These are phyloP conservation scores for Chionographis japonica DNA, from an alignment of 106 monocot genomes.

Conservation along the genomic window DNA sequence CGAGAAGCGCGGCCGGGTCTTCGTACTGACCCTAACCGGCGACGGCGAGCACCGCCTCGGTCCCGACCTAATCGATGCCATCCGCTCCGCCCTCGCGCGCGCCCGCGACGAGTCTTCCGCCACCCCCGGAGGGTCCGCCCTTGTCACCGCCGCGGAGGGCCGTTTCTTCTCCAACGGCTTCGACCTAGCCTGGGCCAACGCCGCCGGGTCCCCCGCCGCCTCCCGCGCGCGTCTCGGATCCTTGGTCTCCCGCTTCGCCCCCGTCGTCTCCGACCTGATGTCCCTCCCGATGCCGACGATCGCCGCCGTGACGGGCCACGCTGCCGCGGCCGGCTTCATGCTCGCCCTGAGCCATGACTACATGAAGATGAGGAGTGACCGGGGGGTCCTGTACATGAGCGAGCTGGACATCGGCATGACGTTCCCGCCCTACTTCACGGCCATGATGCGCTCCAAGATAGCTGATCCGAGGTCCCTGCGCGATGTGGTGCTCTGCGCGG, in stretches of 20 bases:
- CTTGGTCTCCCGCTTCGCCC: conserved; percentile 31
- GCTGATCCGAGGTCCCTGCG: conserved; percentile 14
- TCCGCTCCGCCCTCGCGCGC: conserved; percentile 41
- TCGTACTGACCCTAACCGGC: conserved; percentile 65
- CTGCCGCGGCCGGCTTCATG: conserved; percentile 58
- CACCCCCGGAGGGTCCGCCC: conserved; percentile 21
- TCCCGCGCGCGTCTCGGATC: conserved; percentile 14
- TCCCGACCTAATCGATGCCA: conserved; percentile 21
- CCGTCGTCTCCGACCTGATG: conserved; percentile 35
- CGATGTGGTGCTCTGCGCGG: conserved; percentile 19
- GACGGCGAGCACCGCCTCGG: conserved; percentile 60
- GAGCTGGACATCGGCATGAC: conserved; percentile 39
- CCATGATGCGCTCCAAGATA: conserved; percentile 41
- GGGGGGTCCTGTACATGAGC: conserved; percentile 61
- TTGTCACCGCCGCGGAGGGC: conserved; percentile 51
- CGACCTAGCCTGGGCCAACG: conserved; percentile 56
- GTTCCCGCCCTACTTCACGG: conserved; percentile 29
- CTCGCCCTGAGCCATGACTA: conserved; percentile 54
- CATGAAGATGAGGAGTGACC: conserved; percentile 39
- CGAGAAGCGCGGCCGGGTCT: conserved; percentile 62
- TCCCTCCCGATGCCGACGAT: conserved; percentile 68
- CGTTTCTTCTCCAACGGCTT: conserved; percentile 81
- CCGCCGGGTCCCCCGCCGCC: conserved; percentile 23
- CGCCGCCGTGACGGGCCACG: conserved; percentile 65
- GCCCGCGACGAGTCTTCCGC: conserved; percentile 30